These are phyloP conservation scores for Medicago truncatula DNA, from an alignment of 306 rosid genomes.

Conservation along the genomic window DNA sequence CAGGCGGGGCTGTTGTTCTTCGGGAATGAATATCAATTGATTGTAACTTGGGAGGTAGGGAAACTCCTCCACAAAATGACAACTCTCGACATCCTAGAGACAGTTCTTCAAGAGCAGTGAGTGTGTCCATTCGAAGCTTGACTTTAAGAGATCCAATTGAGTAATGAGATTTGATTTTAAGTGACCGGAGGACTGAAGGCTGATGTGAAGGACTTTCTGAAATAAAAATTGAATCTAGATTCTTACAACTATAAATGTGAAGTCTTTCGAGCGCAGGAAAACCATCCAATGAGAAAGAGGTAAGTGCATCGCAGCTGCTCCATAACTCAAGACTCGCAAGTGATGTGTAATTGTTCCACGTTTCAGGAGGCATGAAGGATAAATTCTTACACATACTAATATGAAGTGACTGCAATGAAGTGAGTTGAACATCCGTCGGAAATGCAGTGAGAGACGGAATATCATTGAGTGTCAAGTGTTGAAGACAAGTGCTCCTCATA, in stretches of 20 bases:
- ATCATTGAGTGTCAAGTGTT: neutral
- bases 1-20: neutral
- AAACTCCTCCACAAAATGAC: neutral
- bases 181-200: neutral
- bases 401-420: neutral
- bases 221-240: neutral
- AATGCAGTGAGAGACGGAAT: neutral
- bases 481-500: neutral
- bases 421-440: neutral
- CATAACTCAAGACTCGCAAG: neutral
- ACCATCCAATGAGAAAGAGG: neutral
- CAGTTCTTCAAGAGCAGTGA: neutral
- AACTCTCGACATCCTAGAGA: neutral
- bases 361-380: constrained; percentile 9
- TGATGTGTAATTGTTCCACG: constrained; percentile 10
- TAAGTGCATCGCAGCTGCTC: neutral
- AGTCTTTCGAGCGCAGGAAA: neutral
- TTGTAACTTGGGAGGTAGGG: neutral
- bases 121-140: neutral
- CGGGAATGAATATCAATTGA: neutral
- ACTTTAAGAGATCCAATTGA: neutral
- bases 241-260: neutral
- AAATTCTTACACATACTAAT: neutral
- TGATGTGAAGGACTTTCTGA: neutral
- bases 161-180: neutral